These are phyloP conservation scores for Podila horticola DNA, from an alignment of 192 early-diverging fungal genomes.

Conservation along the genomic window DNA sequence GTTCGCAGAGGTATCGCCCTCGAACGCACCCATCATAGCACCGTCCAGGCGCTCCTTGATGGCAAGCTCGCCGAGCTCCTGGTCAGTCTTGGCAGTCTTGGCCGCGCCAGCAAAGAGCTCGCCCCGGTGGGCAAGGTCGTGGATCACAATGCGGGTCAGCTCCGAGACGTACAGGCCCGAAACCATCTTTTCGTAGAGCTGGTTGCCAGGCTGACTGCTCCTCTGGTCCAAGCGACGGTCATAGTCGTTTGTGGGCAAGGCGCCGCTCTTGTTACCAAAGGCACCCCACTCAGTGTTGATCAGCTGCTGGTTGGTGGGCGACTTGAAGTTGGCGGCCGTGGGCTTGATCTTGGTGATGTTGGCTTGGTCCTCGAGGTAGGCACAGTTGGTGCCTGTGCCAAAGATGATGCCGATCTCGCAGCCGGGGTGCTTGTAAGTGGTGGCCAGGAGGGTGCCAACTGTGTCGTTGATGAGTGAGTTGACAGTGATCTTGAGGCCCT, in stretches of 20 bases:
- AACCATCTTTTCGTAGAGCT: constrained; percentile 94
- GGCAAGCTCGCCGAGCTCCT: constrained; percentile 61
- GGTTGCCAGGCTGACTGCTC: constrained; percentile 82
- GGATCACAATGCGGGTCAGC: constrained; percentile 78
- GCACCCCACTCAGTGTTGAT: constrained; percentile 98
- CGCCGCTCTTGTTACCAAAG: constrained; percentile 77
- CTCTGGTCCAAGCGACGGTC: constrained; percentile 83
- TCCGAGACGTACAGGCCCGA: constrained; percentile 95
- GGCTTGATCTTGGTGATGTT: constrained; percentile 63
- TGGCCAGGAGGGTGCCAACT: constrained; percentile 90
- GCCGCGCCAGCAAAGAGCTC: constrained; percentile 73
- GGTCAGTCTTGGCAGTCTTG: constrained; percentile 28
- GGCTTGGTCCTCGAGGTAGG: constrained; percentile 66
- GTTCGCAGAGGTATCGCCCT: constrained; percentile 71
- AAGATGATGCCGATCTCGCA: constrained; percentile 91
- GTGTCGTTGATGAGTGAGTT: constrained; percentile 97
- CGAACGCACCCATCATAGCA: constrained; percentile 76
- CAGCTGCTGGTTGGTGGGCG: constrained; percentile 72
- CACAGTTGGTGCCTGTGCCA: constrained; percentile 96
- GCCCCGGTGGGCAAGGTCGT: constrained; percentile 82
- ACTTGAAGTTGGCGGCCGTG: constrained; percentile 58
- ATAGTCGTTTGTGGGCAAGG: constrained; percentile 84
- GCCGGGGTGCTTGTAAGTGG: constrained; percentile 82
- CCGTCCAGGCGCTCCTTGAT: constrained; percentile 80
- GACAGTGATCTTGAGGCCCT: constrained; percentile 74